Evolutionary conservation across 257 asterid species (phyloP), one percentile per base, ranked within the genome.

Genomic region (Jacaranda mimosifolia): DNA sequence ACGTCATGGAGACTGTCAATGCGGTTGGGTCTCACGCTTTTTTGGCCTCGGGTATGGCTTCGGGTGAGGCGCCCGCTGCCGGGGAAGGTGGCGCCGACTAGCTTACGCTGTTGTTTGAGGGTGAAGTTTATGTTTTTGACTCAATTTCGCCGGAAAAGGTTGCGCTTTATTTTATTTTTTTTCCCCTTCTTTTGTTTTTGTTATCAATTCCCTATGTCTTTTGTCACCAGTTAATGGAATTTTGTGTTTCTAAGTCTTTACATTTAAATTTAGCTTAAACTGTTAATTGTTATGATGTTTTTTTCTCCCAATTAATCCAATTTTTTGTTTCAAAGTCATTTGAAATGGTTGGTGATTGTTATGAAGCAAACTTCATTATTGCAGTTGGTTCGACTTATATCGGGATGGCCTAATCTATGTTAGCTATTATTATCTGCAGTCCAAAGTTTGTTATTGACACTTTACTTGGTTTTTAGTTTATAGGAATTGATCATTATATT

Each of bases 101-200:
- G 92, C 98, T 93, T 39, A 91, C 97, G 79, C 89, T 96, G 68
- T 91, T 98, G 75, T 96, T 96, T 83, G 98, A 90, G 89, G 99
- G 97, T 6, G 96, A 96, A 80, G 97, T 96, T 72, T 96, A 85
- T 56, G 99, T 93, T 56, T 96, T 91, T 83, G 98, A 91, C 88
- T 85, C 97, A 3, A 97, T 93, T 82, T 88, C 97, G 14, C 97
- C 96, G 26, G 99, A 93, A 70, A 96, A 93, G 97, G 99, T 91
- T 52, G 9, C 32, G 32, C 32, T 26, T 26, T 26, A 0, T 35
- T 46, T 13, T 42, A 26, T 51, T 55, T 18, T 43, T 75, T 17
- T 62, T 32, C n/a, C n/a, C n/a, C n/a, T n/a, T n/a, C n/a, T n/a
- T n/a, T n/a, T n/a, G n/a, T n/a, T n/a, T n/a, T n/a, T n/a, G n/a